Percentiles rank a stretch among this genome's conserved stretches.
Evolutionary conservation across 1,139 yeast species (phyloP).

Genomic region (Hemisphaericaspora subhashii): DNA sequence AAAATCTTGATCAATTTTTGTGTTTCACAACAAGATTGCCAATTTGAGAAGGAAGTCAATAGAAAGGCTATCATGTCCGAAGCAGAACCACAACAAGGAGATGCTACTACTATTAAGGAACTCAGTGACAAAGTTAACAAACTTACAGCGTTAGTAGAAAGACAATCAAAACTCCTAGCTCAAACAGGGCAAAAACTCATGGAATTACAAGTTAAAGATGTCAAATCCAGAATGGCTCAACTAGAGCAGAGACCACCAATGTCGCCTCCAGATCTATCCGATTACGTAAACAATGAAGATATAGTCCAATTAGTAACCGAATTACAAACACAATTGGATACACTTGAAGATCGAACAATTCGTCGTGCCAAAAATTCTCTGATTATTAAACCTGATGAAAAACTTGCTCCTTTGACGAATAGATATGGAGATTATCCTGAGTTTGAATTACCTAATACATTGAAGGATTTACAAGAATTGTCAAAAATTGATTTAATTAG

Average conservation of each 20-base stretch:
- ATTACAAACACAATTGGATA: conserved; percentile 80
- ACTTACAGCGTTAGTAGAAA: conserved; percentile 50
- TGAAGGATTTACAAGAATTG: conserved; percentile 52
- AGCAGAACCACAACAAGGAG: conserved; percentile 3
- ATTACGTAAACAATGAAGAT: conserved; percentile 78
- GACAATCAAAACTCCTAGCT: conserved; percentile 42
- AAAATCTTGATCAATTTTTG: too few relatives aligned
- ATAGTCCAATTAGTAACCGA: conserved; percentile 84
- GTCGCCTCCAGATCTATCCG: conserved; percentile 56
- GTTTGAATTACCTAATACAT: conserved; percentile 59
- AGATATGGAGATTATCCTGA: conserved; percentile 73
- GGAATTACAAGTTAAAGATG: conserved; percentile 59
- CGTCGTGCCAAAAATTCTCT: conserved; percentile 45
- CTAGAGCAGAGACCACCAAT: conserved; percentile 20
- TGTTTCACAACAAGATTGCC: too few relatives aligned
- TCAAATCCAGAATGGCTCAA: conserved; percentile 39
- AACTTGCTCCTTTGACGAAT: conserved; percentile 42
- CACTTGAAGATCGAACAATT: conserved; percentile 63
- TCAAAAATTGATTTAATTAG: conserved; percentile 45
- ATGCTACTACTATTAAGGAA: conserved; percentile 9
- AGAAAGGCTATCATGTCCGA: conserved; percentile 1
- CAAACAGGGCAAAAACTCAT: conserved; percentile 78
- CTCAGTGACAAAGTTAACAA: conserved; percentile 47
- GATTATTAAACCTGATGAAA: conserved; percentile 18
- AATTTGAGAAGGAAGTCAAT: too few relatives aligned